Evolutionary conservation across 1,284 basidiomycete genomes (phyloP).

Genomic region (Tetrapyrgos nigripes): DNA sequence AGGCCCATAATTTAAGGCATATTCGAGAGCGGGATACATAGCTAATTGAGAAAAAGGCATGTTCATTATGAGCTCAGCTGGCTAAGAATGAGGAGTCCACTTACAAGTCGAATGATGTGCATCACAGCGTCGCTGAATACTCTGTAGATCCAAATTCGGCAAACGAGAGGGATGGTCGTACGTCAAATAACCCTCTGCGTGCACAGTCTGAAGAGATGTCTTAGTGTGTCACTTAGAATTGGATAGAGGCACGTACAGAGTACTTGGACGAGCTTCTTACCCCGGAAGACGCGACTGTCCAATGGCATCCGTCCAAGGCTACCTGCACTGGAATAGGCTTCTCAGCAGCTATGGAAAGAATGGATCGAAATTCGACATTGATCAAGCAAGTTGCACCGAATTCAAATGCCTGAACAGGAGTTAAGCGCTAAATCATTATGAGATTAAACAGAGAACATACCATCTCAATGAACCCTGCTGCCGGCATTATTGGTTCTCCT

Average conservation of each 20-base stretch:
- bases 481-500: constrained; percentile 51
- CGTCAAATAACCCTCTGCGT: constrained; percentile 40
- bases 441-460: constrained; percentile 25
- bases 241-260: neutral
- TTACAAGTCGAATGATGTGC: neutral
- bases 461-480: constrained; percentile 51
- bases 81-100: neutral
- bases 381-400: constrained; percentile 31
- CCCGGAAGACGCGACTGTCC: constrained; percentile 30
- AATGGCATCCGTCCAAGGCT: constrained; percentile 31
- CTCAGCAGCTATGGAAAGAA: constrained; percentile 38
- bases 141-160: constrained; percentile 5
- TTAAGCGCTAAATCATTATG: neutral
- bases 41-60: constrained; percentile 7
- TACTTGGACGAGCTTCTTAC: neutral
- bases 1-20: constrained; percentile 29
- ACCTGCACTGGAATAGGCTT: constrained; percentile 34
- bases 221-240: constrained; percentile 4
- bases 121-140: neutral
- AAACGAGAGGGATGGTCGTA: constrained; percentile 15
- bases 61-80: neutral
- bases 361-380: constrained; percentile 32
- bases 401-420: constrained; percentile 30
- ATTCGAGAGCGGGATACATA: constrained; percentile 22
- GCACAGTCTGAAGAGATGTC: constrained; percentile 22